Evolutionary conservation across 148 eudicot genomes (phyloP), one percentile per base, ranked within the genome.

Genomic region (Hydrangea macrophylla): DNA sequence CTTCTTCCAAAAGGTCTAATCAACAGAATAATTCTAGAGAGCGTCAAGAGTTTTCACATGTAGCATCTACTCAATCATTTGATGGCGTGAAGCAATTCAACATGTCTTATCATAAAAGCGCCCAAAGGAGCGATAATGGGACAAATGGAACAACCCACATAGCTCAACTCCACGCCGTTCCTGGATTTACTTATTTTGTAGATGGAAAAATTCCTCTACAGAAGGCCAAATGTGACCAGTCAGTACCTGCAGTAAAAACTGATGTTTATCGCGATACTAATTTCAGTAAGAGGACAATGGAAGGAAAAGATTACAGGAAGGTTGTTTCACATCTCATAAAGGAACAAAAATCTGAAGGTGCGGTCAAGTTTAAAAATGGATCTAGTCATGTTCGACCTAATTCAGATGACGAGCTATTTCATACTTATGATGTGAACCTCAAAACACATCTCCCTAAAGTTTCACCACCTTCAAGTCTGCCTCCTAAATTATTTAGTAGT

Each of bases 111-210:
- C 70, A 76, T 57, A 74, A 71, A 75, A 70, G 79, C 48, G 78
- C 69, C 73, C 85, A 80, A 70, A 57, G 71, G 64, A 70, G 65
- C 58, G 60, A 55, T 26, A 78, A 83, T 57, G 82, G 71, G 56
- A 50, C 76, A 60, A 77, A 84, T 71, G 87, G 81, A 73, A 79
- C 73, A 68, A 79, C 81, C 59, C 88, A 80, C 61, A 62, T 87
- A 73, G 79, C 88, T 62, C 76, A 85, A 60, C 76, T 78, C 35
- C 75, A 73, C 70, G 81, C 87, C 61, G 82, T 77, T 72, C 90
- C 88, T 76, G 95, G 85, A 67, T 86, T 77, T 68, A 81, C 90
- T 48, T 63, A 44, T 81, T 72, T 84, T 65, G 24, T 82, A 57
- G 84, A 83, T 79, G 90, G 82, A 72, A 68, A 70, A 62, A 74